Conservation (phyloP, 2,329 filamentous ascomycete species). For the Penicillium sp. region DNA sequence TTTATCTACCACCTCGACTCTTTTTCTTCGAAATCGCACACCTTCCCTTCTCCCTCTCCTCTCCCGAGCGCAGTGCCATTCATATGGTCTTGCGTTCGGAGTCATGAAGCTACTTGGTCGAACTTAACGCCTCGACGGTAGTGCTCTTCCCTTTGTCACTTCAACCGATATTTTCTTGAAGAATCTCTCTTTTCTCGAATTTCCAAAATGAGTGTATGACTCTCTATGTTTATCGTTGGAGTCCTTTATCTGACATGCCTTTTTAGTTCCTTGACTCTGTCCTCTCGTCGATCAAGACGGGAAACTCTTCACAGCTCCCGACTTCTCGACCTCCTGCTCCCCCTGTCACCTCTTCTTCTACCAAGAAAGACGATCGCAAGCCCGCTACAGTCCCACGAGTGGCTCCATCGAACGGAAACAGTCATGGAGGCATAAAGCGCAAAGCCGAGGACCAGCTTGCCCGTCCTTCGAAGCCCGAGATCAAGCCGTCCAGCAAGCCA, state of each 20-base stretch:
- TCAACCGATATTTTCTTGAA: slow-evolving; percentile 11
- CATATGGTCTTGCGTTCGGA: slow-evolving; percentile 27
- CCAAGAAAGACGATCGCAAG: slow-evolving; percentile 22
- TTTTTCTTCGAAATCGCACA: background rate
- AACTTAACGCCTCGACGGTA: slow-evolving; percentile 37
- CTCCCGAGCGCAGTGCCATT: slow-evolving; percentile 10
- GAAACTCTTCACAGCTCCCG: slow-evolving; percentile 30
- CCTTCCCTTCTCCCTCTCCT: background rate
- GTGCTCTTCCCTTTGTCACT: background rate
- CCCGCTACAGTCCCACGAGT: slow-evolving; percentile 14
- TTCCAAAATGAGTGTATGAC: slow-evolving; percentile 39
- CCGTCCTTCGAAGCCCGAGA: slow-evolving; percentile 25
- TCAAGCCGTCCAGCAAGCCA: slow-evolving; percentile 17
- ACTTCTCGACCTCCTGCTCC: slow-evolving; percentile 23
- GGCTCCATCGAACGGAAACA: slow-evolving; percentile 16
- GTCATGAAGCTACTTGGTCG: slow-evolving; percentile 38
- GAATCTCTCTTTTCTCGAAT: slow-evolving; percentile 7
- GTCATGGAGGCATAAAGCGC: slow-evolving; percentile 33
- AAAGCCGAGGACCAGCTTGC: slow-evolving; percentile 41
- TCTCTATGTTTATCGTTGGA: too few relatives aligned
- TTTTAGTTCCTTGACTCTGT: slow-evolving; percentile 48
- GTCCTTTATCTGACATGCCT: background rate
- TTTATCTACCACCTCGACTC: background rate
- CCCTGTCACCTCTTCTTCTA: slow-evolving; percentile 19
- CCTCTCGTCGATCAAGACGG: slow-evolving; percentile 47